Percentiles rank a stretch among this genome's conserved stretches.
phyloP scores from a whole-genome alignment of 1,139 yeast genomes.

The Hemisphaericaspora subhashii region DNA sequence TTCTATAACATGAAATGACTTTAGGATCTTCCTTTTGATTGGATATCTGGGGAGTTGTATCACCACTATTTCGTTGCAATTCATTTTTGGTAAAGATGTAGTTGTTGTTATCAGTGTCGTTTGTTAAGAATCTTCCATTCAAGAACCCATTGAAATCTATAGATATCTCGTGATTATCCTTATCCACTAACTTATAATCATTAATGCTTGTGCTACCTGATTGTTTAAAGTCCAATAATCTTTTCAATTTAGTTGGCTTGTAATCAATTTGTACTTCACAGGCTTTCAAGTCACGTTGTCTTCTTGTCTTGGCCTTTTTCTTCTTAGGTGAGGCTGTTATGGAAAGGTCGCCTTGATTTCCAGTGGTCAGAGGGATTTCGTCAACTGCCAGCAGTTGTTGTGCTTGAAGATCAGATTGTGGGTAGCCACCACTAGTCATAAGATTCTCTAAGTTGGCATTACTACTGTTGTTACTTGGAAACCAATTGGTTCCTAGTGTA shows the following conservation, averaged over 20 bases:
- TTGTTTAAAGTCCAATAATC: slow-evolving; percentile 32
- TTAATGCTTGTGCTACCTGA: slow-evolving; percentile 17
- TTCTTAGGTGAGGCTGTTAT: slow-evolving; percentile 11
- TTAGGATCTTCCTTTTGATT: slow-evolving; percentile 28
- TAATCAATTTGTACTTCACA: slow-evolving; percentile 26
- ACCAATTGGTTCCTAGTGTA: slow-evolving; percentile 4
- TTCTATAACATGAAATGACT: slow-evolving; percentile 47
- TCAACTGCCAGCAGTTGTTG: slow-evolving; percentile 3
- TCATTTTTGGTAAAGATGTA: slow-evolving; percentile 28
- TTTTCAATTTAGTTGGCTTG: slow-evolving; percentile 26
- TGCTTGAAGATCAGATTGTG: slow-evolving; percentile 5
- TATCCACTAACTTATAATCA: slow-evolving; percentile 33
- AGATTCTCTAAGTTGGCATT: slow-evolving; percentile 6
- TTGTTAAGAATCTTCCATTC: slow-evolving; percentile 45
- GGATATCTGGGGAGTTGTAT: background rate
- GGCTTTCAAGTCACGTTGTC: slow-evolving; percentile 11
- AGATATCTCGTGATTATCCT: slow-evolving; percentile 25
- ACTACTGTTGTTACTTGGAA: slow-evolving; percentile 7
- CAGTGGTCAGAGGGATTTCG: background rate
- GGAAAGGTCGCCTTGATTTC: background rate
- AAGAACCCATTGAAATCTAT: slow-evolving; percentile 39
- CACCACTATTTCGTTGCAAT: slow-evolving; percentile 10
- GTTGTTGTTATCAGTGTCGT: slow-evolving; percentile 43
- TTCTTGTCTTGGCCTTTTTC: slow-evolving; percentile 17
- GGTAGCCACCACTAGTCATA: slow-evolving; percentile 3